A percentile compares a stretch with the other conserved stretches of the same genome.
These are phyloP conservation scores for Saccharomyces pastorianus DNA, from an alignment of 1,139 yeast genomes.

Conservation along the genomic window DNA sequence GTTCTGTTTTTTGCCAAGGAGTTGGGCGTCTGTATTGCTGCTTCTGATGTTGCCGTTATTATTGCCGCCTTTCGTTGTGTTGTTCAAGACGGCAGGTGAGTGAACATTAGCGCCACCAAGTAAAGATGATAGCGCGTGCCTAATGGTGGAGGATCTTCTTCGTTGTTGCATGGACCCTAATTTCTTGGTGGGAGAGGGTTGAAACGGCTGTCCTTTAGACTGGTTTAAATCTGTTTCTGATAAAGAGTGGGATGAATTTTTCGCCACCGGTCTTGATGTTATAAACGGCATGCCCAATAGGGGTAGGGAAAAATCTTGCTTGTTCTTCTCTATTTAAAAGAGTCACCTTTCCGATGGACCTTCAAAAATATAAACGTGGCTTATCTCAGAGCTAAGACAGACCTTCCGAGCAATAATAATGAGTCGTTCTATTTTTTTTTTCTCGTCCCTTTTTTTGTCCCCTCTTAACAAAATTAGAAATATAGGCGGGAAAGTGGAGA, in stretches of 20 bases:
- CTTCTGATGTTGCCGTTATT: not conserved
- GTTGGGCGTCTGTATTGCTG: conserved; percentile 4
- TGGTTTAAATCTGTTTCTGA: not conserved
- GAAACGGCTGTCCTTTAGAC: not conserved
- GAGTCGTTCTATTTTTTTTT: not conserved
- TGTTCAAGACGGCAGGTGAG: not conserved
- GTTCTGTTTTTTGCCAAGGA: not conserved
- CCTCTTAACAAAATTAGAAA: not conserved
- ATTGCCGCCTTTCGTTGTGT: conserved; percentile 1
- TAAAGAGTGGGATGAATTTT: not conserved
- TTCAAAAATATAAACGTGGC: not conserved
- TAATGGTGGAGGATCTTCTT: conserved; percentile 19
- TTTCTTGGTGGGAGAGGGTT: not conserved
- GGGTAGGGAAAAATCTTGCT: not conserved
- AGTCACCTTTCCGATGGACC: not conserved
- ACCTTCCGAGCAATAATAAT: not conserved
- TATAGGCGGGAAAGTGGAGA: not conserved
- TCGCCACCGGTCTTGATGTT: not conserved
- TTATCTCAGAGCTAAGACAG: not conserved
- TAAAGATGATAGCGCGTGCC: conserved; percentile 20
- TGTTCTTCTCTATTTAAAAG: not conserved
- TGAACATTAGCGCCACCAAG: conserved; percentile 8
- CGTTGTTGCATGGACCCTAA: conserved; percentile 2
- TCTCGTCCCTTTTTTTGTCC: not conserved
- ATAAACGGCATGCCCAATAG: not conserved